Base-by-base conservation (phyloP, 805 yeast species). In the Suhomyces xylopsoci region DNA sequence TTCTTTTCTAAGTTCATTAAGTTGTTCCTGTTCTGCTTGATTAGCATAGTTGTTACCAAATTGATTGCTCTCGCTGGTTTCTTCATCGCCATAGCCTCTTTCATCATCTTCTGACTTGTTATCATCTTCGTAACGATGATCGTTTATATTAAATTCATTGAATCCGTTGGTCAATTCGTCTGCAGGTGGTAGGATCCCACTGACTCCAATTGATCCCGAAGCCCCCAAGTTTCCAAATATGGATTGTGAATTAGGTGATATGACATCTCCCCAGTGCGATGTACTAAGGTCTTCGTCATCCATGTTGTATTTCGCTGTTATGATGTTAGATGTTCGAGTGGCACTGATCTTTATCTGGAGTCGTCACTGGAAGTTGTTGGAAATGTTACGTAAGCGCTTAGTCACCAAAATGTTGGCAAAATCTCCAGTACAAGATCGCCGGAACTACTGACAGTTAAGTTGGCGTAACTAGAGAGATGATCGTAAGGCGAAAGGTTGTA, bases 191-290 rank as follows among this genome's bases (percentile, higher is more conserved):
- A 45, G 30, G n/a, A 30, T 25, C 17, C n/a, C n/a, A 28, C 20
- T 15, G 54, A 7, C 57, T 17, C 43, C 43, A 32, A 32, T 32
- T 32, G 36, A n/a, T n/a, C 36, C 36, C 17, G 36, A 32, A 7
- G 24, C 43, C 7, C 24, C 24, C 50, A 9, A 62, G 59, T 41
- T 47, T 22, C 34, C 54, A 24, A 45, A 59, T 19, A 26, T 36
- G 19, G 63, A 59, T 7, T 61, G 57, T 3, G 73, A 68, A 15
- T 12, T 15, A 6, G 50, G 50, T 17, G 50, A n/a, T 38, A 48
- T 15, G 3, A 76, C 80, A 58, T 83, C 88, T 52, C 79, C 87
- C 89, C 88, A 84, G 53, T 78, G 81, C 1, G 84, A 79, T 5
- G 81, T 80, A 8, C 81, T 77, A 26, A 81, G 69, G 50, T 78